A percentile compares a stretch with the other conserved stretches of the same genome.
phyloP scores from a whole-genome alignment of 164 flowering plant species.

The Saururus chinensis region DNA sequence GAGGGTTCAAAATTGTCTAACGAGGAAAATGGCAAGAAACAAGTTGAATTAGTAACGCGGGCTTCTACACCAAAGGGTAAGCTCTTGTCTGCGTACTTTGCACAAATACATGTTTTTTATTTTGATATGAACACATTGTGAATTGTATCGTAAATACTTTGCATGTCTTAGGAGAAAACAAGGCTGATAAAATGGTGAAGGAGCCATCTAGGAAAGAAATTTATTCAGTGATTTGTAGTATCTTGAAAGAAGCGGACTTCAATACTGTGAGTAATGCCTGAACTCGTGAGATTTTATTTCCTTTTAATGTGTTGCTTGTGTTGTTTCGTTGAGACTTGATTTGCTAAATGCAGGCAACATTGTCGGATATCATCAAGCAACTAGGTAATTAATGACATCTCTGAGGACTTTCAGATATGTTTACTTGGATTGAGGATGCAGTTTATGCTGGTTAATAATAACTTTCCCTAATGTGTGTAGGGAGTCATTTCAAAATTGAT shows the following conservation, averaged over 20 bases:
- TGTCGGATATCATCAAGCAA: slow-evolving; percentile 16
- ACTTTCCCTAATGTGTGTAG: slow-evolving; percentile 17
- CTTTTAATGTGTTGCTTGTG: not conserved
- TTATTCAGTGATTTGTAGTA: slow-evolving; percentile 49
- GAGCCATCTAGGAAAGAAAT: slow-evolving; percentile 59
- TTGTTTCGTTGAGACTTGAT: not conserved
- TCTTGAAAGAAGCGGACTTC: slow-evolving; percentile 80
- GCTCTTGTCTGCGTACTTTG: not conserved
- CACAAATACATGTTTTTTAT: not conserved
- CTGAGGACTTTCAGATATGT: not conserved
- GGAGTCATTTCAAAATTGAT: slow-evolving; percentile 50
- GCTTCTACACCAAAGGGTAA: no score
- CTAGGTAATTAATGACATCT: slow-evolving; percentile 6
- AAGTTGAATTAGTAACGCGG: no score
- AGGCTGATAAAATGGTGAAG: slow-evolving; percentile 29
- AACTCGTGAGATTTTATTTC: not conserved
- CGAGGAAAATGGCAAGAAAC: slow-evolving; percentile 5
- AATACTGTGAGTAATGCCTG: slow-evolving; percentile 53
- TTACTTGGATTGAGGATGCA: not conserved
- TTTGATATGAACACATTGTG: no score
- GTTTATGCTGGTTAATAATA: no score
- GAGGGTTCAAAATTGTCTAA: not conserved
- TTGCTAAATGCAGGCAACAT: slow-evolving; percentile 12
- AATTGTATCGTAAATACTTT: no score
- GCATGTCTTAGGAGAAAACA: slow-evolving; percentile 34